phyloP scores from a whole-genome alignment of 495 filamentous ascomycete species.

The Aspergillus nanangensis region DNA sequence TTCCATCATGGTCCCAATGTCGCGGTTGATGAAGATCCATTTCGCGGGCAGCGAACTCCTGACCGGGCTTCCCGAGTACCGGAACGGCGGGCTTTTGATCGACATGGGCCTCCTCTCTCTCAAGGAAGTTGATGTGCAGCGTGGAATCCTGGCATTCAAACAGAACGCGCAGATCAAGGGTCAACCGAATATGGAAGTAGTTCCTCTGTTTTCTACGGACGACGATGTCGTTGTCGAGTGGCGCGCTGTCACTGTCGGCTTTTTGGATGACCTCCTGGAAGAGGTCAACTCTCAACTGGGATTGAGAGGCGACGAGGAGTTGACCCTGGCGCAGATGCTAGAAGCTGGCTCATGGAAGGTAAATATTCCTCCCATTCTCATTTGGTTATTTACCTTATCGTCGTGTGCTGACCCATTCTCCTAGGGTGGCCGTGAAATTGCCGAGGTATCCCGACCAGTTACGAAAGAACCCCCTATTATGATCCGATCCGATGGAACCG shows the following conservation, averaged over 20 bases:
- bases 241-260: constrained; percentile 62
- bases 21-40: constrained; percentile 55
- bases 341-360: constrained; percentile 85
- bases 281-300: constrained; percentile 61
- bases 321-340: constrained; percentile 63
- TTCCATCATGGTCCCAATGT: constrained; percentile 69
- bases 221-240: constrained; percentile 72
- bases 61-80: constrained; percentile 66
- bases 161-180: constrained; percentile 71
- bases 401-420: no score
- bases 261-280: constrained; percentile 57
- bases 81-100: constrained; percentile 65
- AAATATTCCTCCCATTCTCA: neutral
- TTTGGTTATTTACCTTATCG: neutral
- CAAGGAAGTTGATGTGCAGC: constrained; percentile 52
- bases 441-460: constrained; percentile 91
- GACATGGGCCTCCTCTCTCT: constrained; percentile 61
- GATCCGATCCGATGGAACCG: constrained; percentile 93
- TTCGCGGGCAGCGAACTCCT: constrained; percentile 60
- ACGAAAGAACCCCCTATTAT: constrained; percentile 96
- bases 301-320: constrained; percentile 45
- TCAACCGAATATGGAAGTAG: constrained; percentile 63
- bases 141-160: constrained; percentile 66
- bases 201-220: constrained; percentile 58
- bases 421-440: constrained; percentile 92